phyloP scores from a whole-genome alignment of 2,329 filamentous ascomycete genomes.

The Alternaria sp. region DNA sequence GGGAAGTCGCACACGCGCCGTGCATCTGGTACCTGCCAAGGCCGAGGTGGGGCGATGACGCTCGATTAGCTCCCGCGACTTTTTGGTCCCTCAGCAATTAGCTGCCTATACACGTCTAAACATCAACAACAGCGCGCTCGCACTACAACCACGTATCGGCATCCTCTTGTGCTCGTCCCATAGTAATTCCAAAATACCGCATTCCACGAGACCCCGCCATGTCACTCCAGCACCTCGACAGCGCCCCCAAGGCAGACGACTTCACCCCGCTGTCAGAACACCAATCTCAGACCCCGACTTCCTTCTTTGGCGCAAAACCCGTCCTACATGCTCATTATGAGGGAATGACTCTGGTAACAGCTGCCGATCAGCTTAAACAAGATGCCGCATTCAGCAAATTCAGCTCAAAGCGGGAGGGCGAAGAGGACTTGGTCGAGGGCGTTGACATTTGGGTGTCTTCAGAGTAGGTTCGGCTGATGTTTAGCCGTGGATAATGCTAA shows the following conservation, averaged over 20 bases:
- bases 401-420: constrained; percentile 40
- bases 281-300: constrained; percentile 73
- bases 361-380: constrained; percentile 60
- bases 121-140: not conserved
- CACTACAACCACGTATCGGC: not conserved
- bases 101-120: not conserved
- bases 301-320: constrained; percentile 74
- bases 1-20: not conserved
- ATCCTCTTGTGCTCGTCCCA: not conserved
- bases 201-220: constrained; percentile 22
- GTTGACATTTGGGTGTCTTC: constrained; percentile 58
- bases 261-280: constrained; percentile 72
- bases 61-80: constrained; percentile 22
- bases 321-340: constrained; percentile 70
- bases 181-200: no score
- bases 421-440: constrained; percentile 40
- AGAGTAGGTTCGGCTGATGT: constrained; percentile 38
- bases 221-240: constrained; percentile 59
- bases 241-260: constrained; percentile 62
- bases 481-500: not conserved
- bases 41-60: constrained; percentile 18
- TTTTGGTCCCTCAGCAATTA: constrained; percentile 20
- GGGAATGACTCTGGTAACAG: constrained; percentile 64
- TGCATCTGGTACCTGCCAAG: constrained; percentile 17
- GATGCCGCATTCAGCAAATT: constrained; percentile 55